Evolutionary conservation across 2,329 filamentous ascomycete species (phyloP).

Genomic region (Clonostachys sp.): DNA sequence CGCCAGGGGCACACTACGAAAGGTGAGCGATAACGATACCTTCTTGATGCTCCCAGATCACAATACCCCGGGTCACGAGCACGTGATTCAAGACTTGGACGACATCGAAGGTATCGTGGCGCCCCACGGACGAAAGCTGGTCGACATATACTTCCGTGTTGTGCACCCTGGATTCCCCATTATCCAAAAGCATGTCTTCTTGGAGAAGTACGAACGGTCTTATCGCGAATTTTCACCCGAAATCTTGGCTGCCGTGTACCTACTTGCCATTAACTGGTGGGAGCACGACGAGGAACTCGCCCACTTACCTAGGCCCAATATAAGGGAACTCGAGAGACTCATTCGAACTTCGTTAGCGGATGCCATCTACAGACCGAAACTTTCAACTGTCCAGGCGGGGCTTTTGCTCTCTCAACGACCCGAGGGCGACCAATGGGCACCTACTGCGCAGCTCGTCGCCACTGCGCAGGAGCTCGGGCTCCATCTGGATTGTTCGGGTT

Average conservation of each 20-base stretch:
- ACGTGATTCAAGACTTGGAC: constrained; percentile 62
- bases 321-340: constrained; percentile 68
- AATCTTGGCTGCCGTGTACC: constrained; percentile 75
- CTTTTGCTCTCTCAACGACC: constrained; percentile 70
- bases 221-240: constrained; percentile 72
- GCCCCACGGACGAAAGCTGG: constrained; percentile 70
- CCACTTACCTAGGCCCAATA: constrained; percentile 62
- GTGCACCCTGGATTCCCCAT: constrained; percentile 81
- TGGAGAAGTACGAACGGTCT: constrained; percentile 71
- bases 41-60: constrained; percentile 77
- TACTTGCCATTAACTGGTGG: constrained; percentile 87
- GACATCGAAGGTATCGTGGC: constrained; percentile 73
- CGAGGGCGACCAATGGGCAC: constrained; percentile 75
- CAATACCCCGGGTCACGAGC: constrained; percentile 66
- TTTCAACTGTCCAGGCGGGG: constrained; percentile 76
- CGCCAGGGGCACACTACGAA: constrained; percentile 63
- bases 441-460: constrained; percentile 83
- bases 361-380: constrained; percentile 76
- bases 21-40: constrained; percentile 72
- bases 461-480: constrained; percentile 83
- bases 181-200: constrained; percentile 74
- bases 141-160: constrained; percentile 77
- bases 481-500: constrained; percentile 80
- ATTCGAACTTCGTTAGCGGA: constrained; percentile 69
- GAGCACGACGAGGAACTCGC: constrained; percentile 66